phyloP scores from a whole-genome alignment of 1,284 basidiomycete species.

The Rhodotorula sp. region DNA sequence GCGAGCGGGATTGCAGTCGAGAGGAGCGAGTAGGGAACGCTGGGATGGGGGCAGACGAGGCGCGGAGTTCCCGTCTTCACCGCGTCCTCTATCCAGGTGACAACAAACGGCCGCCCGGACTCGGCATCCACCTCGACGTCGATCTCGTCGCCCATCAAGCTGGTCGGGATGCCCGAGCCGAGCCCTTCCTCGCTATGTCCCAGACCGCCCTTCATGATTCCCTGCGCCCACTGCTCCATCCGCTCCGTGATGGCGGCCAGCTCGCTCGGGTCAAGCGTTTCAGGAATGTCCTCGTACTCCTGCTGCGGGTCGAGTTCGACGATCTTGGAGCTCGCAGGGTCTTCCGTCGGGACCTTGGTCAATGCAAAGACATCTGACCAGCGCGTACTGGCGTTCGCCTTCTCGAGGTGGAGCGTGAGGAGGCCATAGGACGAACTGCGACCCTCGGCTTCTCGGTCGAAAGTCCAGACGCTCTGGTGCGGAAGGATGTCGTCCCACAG shows the following conservation, averaged over 20 bases:
- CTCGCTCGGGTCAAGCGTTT: constrained; percentile 82
- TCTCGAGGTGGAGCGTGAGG: constrained; percentile 79
- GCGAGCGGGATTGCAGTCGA: constrained; percentile 33
- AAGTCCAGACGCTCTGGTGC: constrained; percentile 79
- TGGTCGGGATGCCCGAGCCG: constrained; percentile 62
- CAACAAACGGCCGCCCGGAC: constrained; percentile 59
- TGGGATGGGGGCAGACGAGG: constrained; percentile 23
- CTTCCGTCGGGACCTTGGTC: constrained; percentile 47
- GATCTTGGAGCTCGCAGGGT: constrained; percentile 3
- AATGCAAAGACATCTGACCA: constrained; percentile 79
- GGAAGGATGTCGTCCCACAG: constrained; percentile 74
- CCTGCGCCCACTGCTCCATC: constrained; percentile 75
- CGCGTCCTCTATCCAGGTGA: constrained; percentile 62
- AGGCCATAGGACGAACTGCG: constrained; percentile 57
- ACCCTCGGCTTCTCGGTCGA: constrained; percentile 66
- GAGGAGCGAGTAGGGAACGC: constrained; percentile 15
- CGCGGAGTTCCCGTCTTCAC: background rate
- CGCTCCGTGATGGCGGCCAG: constrained; percentile 72
- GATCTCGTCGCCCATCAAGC: constrained; percentile 73
- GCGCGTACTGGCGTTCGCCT: constrained; percentile 70
- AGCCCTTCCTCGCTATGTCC: constrained; percentile 54
- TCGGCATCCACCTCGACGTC: constrained; percentile 67
- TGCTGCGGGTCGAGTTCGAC: constrained; percentile 29
- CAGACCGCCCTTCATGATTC: constrained; percentile 55
- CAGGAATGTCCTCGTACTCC: constrained; percentile 64